Evolutionary conservation across 2,329 filamentous ascomycete species (phyloP), one percentile per base, ranked within the genome.

Genomic region (Claviceps purpurea): DNA sequence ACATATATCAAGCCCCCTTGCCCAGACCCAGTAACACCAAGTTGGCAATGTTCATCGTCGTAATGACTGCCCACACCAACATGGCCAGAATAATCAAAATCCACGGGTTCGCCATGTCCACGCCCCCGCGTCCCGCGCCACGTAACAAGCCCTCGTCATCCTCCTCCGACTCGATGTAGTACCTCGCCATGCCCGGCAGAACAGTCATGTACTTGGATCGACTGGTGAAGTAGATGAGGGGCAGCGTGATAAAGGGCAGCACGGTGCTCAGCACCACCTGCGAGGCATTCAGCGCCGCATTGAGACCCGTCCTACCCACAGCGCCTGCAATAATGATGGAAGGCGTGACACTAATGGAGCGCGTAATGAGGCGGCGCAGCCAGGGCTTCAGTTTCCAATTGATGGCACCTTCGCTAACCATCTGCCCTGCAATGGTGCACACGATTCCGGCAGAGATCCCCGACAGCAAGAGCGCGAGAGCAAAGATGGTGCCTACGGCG

Each of bases 361-460:
- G 78, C 0, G 89, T 94, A 49, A 91, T 67, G 4, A 94, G 75
- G 11, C 89, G 77, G 2, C 89, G 82, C 10, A 90, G 61, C 89
- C 89, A 95, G 0, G 89, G 89, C 55, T 75, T 74, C 37, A 90
- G 67, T 5, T 70, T 79, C 85, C 87, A 89, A 47, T 81, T 79
- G 45, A 95, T 66, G 55, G 89, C 87, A 6, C 89, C 89, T 65
- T 94, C 89, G 56, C 81, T 84, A 22, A 95, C 84, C 82, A 95
- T 93, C 65, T 95, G 89, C 0, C 89, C 89, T 0, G 89, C 79
- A 58, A 95, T 93, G 1, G 89, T 95, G 69, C 89, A 94, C 2
- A 94, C 84, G 39, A 95, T 87, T 5, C 89, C 89, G 0, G 89
- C 89, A 0, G 83, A 87, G 13, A 88, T 77, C 8, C 89, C 89